Base-by-base conservation (phyloP, 139 green algal species). In the Picochlorum sp. region DNA sequence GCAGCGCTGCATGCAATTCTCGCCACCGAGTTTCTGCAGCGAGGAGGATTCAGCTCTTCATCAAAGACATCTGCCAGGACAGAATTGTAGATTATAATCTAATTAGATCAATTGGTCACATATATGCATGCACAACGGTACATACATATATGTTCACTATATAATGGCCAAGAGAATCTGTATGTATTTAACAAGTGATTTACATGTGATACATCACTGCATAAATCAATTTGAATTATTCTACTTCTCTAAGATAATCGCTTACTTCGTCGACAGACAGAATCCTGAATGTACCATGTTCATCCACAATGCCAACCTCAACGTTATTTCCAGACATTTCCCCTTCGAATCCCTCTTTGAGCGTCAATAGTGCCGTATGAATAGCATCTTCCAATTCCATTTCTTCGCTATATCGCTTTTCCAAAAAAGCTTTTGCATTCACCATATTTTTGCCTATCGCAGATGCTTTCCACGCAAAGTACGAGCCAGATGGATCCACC, bases 371-470 rank as follows among this genome's bases (percentile, higher is more conserved):
- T 31, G 93, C 88, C 3, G 93, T 98, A 75, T 98, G 91, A 10
- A 99, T 80, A 6, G 93, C 93, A 67, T 99, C 93, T 72, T 99
- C 93, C 26, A 98, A 82, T 70, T 94, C 89, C 67, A 98, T 91
- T 50, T 99, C 88, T n/a, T 97, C 91, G 25, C 65, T 88, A 69
- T 97, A 98, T 33, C 86, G 74, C 79, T 94, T 94, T 73, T 94
- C 86, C 29, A 94, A 62, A 65, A 94, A 94, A 4, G 86, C 83
- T 69, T 96, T 96, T 36, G 91, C 91, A 51, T 97, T 96, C 10
- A 65, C 57, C 86, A 95, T 97, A 78, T 98, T 98, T 73, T 98
- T 98, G 59, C 91, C 91, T 33, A 98, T 98, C n/a, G 91, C 91
- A 8, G 72, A 89, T 3, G 91, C 91, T 74, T 96, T 96, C 74